Evolutionary conservation across 164 flowering plant species (phyloP), one percentile per base, ranked within the genome.

Genomic region (Vitis rupestris): DNA sequence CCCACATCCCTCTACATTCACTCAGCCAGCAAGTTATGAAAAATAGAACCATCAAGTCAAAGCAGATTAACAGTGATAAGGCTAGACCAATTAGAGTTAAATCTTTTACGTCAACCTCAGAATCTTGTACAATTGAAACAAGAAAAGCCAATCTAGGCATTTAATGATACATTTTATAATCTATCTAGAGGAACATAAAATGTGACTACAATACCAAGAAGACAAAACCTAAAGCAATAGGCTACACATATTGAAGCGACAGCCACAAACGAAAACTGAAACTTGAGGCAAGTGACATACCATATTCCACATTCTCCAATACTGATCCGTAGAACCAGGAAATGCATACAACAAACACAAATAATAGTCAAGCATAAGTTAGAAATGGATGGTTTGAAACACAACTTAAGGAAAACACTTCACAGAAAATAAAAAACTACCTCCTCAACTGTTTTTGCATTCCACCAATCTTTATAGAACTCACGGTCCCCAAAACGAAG

Each of bases 281-380:
- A 44, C 3, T 50, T 52, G 56, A 70, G 66, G 14, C 67, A 63
- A 65, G 77, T 69, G 70, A 69, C 78, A 70, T 90, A 96, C 98
- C 99, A 93, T 93, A 79, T 96, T 96, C 99, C 99, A 96, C 97
- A 88, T 85, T 76, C 93, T 93, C 99, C 99, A 96, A 71, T 96
- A 96, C 99, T 96, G 94, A 76, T 79, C 29, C 57, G 31, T 57
- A 49, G 31, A 61, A 16, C 58, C 63, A 66, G 67, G 71, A 75
- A 70, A 61, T 19, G 3, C 27, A 71, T 53, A 47, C 59, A 76
- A 72, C 19, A 61, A 70, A 77, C 31, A 64, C 48, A 61, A 70
- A 48, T 50, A 65, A 30, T 53, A 66, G 27, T 50, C 10, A 61
- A 65, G 13, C 31, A 60, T 5, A 61, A 54, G 31, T 75, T 14